These are phyloP conservation scores for Pontederia paniculata DNA, from an alignment of 176 grass and related monocot genomes.

Conservation along the genomic window DNA sequence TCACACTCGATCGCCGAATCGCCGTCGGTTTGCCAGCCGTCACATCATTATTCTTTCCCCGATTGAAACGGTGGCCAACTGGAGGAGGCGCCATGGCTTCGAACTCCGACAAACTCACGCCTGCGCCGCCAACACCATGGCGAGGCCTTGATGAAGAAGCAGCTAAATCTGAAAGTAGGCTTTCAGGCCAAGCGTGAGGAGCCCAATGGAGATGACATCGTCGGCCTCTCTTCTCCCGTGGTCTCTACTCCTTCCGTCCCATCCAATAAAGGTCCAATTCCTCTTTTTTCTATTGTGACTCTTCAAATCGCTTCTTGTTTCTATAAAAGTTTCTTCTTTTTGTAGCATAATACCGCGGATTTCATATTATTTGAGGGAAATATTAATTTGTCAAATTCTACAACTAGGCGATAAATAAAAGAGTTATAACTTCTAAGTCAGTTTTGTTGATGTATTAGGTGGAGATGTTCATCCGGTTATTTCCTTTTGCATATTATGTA, in stretches of 20 bases:
- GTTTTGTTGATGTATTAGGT: slow-evolving; percentile 2
- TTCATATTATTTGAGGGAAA: no score
- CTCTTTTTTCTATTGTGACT: no score
- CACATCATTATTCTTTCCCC: no score
- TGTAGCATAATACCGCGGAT: no score
- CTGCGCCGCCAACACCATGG: slow-evolving; percentile 1
- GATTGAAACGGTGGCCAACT: no score
- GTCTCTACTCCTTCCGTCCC: background rate
- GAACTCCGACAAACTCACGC: background rate
- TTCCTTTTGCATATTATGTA: no score
- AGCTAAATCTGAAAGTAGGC: background rate
- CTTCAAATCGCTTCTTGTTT: background rate
- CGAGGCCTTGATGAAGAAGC: no score
- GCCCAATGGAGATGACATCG: slow-evolving; percentile 5
- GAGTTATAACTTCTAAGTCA: slow-evolving; percentile 18
- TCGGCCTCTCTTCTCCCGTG: slow-evolving; percentile 1
- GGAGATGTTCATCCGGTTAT: slow-evolving; percentile 41
- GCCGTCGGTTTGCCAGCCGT: no score
- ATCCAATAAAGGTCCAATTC: background rate
- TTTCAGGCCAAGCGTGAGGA: slow-evolving; percentile 19
- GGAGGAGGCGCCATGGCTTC: no score
- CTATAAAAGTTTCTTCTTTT: background rate
- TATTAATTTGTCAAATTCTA: background rate
- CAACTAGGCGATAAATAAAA: slow-evolving; percentile 16
- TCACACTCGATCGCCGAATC: no score